Evolutionary conservation across 345 rosid species (phyloP).

Genomic region (Salix viminalis): DNA sequence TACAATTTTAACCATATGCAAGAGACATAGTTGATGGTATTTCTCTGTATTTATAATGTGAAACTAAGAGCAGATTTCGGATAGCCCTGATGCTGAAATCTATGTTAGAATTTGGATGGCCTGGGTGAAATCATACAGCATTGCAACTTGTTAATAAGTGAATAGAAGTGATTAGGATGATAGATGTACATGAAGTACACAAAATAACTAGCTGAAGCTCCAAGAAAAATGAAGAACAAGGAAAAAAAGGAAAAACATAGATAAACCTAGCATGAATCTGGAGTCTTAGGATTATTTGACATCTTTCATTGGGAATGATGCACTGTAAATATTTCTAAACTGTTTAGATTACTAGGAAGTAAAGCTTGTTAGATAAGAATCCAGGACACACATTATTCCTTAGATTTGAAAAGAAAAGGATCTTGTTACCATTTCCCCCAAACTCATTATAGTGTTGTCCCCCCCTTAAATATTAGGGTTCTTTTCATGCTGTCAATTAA

Average conservation of each 20-base stretch:
- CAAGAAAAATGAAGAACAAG: not conserved
- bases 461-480: not conserved
- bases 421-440: not conserved
- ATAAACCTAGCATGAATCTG: not conserved
- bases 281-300: not conserved
- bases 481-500: not conserved
- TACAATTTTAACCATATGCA: not conserved
- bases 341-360: not conserved
- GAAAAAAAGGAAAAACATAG: not conserved
- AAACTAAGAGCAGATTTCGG: not conserved
- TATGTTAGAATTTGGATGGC: not conserved
- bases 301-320: not conserved
- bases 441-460: not conserved
- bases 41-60: not conserved
- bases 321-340: not conserved
- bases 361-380: too few species aligned
- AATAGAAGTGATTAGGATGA: too few species aligned
- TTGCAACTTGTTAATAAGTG: not conserved
- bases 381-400: not conserved
- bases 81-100: not conserved
- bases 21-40: not conserved
- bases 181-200: too few species aligned
- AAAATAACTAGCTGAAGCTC: not conserved
- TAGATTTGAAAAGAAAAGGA: not conserved
- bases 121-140: not conserved